Percentiles rank a stretch among this genome's conserved stretches.
Evolutionary conservation across 257 asterid genomes (phyloP).

Genomic region (Solanum ahanhuiri): DNA sequence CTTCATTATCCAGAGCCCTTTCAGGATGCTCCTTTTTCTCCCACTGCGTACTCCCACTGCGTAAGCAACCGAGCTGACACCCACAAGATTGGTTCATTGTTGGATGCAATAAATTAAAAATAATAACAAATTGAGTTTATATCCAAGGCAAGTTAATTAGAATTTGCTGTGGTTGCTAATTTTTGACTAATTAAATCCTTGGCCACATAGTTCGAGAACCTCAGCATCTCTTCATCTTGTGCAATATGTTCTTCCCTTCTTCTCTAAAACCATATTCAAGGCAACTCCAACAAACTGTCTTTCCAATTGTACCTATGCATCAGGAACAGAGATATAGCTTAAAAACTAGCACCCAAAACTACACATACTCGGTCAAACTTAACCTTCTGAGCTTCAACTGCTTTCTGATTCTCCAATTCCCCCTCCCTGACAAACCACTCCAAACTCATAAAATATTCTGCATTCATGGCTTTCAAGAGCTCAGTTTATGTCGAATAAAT

Average conservation of each 20-base stretch:
- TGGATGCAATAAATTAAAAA: not conserved
- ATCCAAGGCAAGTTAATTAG: not conserved
- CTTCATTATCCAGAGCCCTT: not conserved
- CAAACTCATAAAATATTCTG: not conserved
- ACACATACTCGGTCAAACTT: not conserved
- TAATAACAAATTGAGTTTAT: not conserved
- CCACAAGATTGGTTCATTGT: not conserved
- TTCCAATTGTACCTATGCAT: not conserved
- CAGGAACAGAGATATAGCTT: not conserved
- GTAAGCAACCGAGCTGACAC: not conserved
- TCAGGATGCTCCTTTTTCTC: not conserved
- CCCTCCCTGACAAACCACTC: not conserved
- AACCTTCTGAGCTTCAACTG: not conserved
- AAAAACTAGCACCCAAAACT: not conserved
- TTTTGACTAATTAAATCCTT: not conserved
- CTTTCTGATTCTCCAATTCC: not conserved
- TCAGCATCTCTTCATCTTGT: not conserved
- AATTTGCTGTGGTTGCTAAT: not conserved
- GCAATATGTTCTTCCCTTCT: not conserved
- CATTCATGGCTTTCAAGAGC: not conserved
- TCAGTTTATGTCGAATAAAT: not conserved
- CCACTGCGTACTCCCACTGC: not conserved
- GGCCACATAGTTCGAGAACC: not conserved
- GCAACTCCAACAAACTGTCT: not conserved
- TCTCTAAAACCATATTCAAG: not conserved